Evolutionary conservation across 495 filamentous ascomycete species (phyloP).

Genomic region (Aspergillus incahuasiensis): DNA sequence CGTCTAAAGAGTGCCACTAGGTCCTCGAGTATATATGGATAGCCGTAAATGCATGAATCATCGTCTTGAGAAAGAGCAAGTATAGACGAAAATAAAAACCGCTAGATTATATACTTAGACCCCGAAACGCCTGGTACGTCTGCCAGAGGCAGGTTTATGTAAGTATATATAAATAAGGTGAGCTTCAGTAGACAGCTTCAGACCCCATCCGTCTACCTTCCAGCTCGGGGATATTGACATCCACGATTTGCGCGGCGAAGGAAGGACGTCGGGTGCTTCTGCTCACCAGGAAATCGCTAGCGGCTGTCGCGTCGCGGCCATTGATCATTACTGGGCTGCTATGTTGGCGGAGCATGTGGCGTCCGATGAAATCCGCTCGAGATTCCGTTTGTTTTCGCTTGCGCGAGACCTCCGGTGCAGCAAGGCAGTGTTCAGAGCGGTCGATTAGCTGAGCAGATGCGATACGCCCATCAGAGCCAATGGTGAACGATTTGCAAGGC

Average conservation of each 20-base stretch:
- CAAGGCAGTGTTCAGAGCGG: slow-evolving; percentile 5
- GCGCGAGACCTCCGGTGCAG: slow-evolving; percentile 13
- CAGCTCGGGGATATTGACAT: slow-evolving; percentile 37
- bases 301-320: neutral
- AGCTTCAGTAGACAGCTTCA: slow-evolving; percentile 13
- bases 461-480: slow-evolving; percentile 29
- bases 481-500: slow-evolving; percentile 23
- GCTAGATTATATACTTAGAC: neutral
- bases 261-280: slow-evolving; percentile 24
- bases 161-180: neutral
- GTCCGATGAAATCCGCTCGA: slow-evolving; percentile 23
- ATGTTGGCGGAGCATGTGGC: slow-evolving; percentile 14
- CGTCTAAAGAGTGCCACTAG: neutral
- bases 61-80: neutral
- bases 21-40: neutral
- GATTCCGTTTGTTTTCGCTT: slow-evolving; percentile 29
- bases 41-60: neutral
- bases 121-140: slow-evolving; percentile 11
- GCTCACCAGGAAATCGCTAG: neutral
- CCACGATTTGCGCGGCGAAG: slow-evolving; percentile 40
- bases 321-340: neutral
- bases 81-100: neutral
- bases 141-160: slow-evolving; percentile 1
- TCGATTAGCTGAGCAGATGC: slow-evolving; percentile 17
- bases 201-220: slow-evolving; percentile 22